These are phyloP conservation scores for Cicer cuneatum DNA, from an alignment of 306 rosid genomes.

Conservation along the genomic window DNA sequence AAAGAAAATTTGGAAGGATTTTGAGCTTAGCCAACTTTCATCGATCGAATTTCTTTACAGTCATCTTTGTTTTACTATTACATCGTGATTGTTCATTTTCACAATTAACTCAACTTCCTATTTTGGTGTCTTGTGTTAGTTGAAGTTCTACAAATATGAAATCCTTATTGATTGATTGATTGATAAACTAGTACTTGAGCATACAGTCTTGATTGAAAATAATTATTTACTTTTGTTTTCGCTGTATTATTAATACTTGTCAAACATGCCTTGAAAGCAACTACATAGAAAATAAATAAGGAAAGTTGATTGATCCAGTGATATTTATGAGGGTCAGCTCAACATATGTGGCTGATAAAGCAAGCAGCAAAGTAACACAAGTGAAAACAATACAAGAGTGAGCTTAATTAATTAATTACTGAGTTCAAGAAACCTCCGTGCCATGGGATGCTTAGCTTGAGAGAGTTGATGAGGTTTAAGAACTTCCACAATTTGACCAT, in stretches of 20 bases:
- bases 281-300: neutral
- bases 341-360: neutral
- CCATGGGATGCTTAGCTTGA: conserved; percentile 88
- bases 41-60: too few relatives aligned
- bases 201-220: too few relatives aligned
- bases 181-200: too few relatives aligned
- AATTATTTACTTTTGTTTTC: neutral
- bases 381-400: neutral
- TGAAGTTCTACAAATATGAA: too few relatives aligned
- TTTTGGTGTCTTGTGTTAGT: too few relatives aligned
- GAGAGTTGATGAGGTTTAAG: conserved; percentile 68
- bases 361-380: neutral
- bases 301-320: neutral
- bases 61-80: too few relatives aligned
- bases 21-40: too few relatives aligned
- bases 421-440: conserved; percentile 78
- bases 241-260: neutral
- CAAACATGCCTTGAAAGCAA: neutral
- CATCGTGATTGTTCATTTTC: too few relatives aligned
- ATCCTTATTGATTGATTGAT: too few relatives aligned
- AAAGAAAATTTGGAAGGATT: too few relatives aligned
- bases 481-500: conserved; percentile 82
- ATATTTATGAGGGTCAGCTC: neutral
- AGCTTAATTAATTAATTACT: conserved; percentile 50
- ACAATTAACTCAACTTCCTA: too few relatives aligned